Base-by-base conservation (phyloP, 2,329 filamentous ascomycete genomes). In the Eurotiales sp. region DNA sequence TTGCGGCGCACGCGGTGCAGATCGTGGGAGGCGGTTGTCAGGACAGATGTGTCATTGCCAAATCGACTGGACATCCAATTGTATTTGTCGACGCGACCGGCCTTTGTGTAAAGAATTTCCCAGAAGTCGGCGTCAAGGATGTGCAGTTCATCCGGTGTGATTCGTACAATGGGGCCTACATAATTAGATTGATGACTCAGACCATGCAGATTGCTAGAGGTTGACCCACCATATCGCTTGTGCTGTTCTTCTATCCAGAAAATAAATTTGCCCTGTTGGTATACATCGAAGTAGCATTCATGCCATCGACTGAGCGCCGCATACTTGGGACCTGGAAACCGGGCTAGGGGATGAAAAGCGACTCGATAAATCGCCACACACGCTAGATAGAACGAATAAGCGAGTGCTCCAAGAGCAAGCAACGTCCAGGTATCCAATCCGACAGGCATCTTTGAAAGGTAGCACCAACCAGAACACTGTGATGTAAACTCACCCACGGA, bases 141-240 rank as follows among this genome's bases (percentile, higher is more conserved):
- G 15, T 50, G 48, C 17, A 50, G 21, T 50, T 50, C 48, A 10
- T 37, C 29, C 11, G 48, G 48, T 12, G 29, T 30, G 30, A 50
- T 40, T 34, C 42, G 42, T 22, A 59, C 46, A 10, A 61, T 59
- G 5, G 59, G 56, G 22, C 58, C 56, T 58, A 25, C 10, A n/a
- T n/a, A n/a, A n/a, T n/a, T n/a, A n/a, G n/a, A n/a, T n/a, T n/a
- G n/a, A n/a, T n/a, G n/a, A n/a, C n/a, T n/a, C n/a, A n/a, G n/a
- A n/a, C n/a, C n/a, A n/a, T n/a, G n/a, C n/a, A n/a, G n/a, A n/a
- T n/a, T n/a, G n/a, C n/a, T n/a, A n/a, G n/a, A n/a, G n/a, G n/a
- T n/a, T n/a, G n/a, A 29, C 66, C 61, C 43, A 65, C 66, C 65
- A 49, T 66, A 67, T 52, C 56, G 45, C 21, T 60, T 25, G 42